Percentiles rank a stretch among this genome's conserved stretches.
These are phyloP conservation scores for Kodamaea ohmeri DNA, from an alignment of 1,139 yeast species.

Conservation along the genomic window DNA sequence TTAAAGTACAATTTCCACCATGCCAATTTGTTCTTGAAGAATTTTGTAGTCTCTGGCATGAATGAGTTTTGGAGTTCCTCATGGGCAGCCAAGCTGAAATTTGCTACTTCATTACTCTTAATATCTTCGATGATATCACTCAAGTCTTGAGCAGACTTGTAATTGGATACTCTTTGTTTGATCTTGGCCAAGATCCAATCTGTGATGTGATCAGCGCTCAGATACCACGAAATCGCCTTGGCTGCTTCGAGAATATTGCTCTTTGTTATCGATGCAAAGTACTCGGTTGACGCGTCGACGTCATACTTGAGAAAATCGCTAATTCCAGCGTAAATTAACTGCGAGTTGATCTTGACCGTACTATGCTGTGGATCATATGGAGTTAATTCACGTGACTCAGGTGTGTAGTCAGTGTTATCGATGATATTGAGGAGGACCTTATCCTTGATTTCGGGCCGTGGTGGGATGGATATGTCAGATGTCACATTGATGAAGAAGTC, in stretches of 20 bases:
- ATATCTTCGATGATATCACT: conserved; percentile 14
- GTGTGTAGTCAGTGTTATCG: conserved; percentile 43
- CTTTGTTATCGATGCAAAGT: conserved; percentile 27
- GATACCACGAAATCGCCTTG: conserved; percentile 33
- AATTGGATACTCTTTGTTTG: conserved; percentile 10
- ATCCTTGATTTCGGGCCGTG: conserved; percentile 15
- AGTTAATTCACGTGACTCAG: conserved; percentile 33
- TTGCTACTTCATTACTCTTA: conserved; percentile 22
- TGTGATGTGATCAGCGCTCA: conserved; percentile 22
- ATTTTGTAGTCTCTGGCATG: conserved; percentile 30
- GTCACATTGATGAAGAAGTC: conserved; percentile 35
- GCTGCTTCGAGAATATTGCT: conserved; percentile 39
- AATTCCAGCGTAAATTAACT: conserved; percentile 32
- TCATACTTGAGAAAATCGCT: conserved; percentile 29
- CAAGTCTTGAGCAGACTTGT: conserved; percentile 6
- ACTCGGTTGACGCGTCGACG: conserved; percentile 32
- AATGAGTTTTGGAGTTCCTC: conserved; percentile 37
- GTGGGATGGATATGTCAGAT: conserved; percentile 3
- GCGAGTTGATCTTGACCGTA: conserved; percentile 36
- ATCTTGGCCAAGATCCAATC: conserved; percentile 29
- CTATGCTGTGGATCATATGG: conserved; percentile 22
- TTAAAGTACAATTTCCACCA: conserved; percentile 48
- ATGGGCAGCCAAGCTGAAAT: conserved; percentile 35
- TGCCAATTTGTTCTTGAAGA: conserved; percentile 30
- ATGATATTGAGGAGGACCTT: conserved; percentile 34